phyloP scores from a whole-genome alignment of 768 basidiomycete genomes.

The Serendipita indica region DNA sequence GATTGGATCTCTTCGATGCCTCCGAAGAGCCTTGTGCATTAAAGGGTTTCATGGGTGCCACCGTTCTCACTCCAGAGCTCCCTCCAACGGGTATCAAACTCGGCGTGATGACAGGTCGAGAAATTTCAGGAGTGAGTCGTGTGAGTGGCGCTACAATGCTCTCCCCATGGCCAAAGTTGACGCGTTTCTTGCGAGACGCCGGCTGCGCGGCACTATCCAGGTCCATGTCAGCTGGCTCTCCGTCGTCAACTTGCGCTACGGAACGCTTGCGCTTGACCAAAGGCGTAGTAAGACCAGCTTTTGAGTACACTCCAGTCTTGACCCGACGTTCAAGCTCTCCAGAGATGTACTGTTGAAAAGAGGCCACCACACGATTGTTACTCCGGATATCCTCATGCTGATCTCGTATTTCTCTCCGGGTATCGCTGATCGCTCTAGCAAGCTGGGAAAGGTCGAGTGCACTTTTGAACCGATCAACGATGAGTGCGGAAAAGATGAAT shows the following conservation, averaged over 20 bases:
- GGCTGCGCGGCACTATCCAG: too few species aligned
- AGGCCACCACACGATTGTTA: background rate
- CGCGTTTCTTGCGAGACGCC: too few species aligned
- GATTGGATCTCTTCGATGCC: too few species aligned
- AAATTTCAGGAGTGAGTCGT: too few species aligned
- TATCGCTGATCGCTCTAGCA: conserved; percentile 25
- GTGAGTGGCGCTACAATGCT: too few species aligned
- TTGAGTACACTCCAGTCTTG: background rate
- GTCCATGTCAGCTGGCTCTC: background rate
- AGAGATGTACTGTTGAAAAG: background rate
- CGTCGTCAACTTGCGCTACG: background rate
- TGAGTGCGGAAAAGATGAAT: conserved; percentile 40
- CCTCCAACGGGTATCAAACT: too few species aligned
- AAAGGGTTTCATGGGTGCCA: too few species aligned
- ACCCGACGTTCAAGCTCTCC: background rate
- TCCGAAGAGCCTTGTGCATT: too few species aligned
- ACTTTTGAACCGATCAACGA: conserved; percentile 34
- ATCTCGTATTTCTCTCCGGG: background rate
- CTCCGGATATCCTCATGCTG: background rate
- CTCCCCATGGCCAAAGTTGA: too few species aligned
- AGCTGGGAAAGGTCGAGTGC: conserved; percentile 28
- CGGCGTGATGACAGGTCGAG: too few species aligned
- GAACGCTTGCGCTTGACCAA: background rate
- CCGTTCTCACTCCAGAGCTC: too few species aligned
- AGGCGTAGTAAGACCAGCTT: background rate